A percentile compares a stretch with the other conserved stretches of the same genome.
phyloP scores from a whole-genome alignment of 23 red algal species.

The Gracilaria domingensis region DNA sequence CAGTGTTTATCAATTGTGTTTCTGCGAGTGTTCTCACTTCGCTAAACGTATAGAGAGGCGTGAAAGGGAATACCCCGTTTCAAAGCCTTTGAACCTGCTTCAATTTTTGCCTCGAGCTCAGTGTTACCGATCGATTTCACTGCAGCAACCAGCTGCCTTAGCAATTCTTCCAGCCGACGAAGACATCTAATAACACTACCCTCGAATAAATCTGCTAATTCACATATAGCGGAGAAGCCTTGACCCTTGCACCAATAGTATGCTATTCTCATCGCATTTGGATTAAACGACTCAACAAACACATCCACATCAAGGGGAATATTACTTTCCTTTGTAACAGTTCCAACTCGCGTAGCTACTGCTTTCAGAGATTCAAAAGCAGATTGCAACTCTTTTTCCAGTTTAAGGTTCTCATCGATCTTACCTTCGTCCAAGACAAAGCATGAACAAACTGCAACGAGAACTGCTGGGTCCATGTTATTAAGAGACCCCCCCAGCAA shows the following conservation, averaged over 20 bases:
- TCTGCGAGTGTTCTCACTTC: background rate
- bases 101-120: slow-evolving; percentile 85
- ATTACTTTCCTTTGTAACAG: slow-evolving; percentile 83
- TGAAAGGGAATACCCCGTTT: slow-evolving; percentile 96
- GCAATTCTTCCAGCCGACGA: slow-evolving; percentile 94
- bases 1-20: background rate
- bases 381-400: slow-evolving; percentile 62
- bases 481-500: slow-evolving; percentile 86
- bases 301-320: slow-evolving; percentile 81
- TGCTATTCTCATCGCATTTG: slow-evolving; percentile 82
- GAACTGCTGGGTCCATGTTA: slow-evolving; percentile 68
- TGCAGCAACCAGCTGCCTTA: slow-evolving; percentile 91
- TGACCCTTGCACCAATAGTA: slow-evolving; percentile 92
- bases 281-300: slow-evolving; percentile 80
- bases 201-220: slow-evolving; percentile 82
- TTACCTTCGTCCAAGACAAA: slow-evolving; percentile 98
- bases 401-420: slow-evolving; percentile 71
- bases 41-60: slow-evolving; percentile 91
- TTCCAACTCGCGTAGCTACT: slow-evolving; percentile 70
- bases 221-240: slow-evolving; percentile 77
- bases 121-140: slow-evolving; percentile 93
- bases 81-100: slow-evolving; percentile 70
- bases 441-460: slow-evolving; percentile 88
- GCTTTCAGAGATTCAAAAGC: slow-evolving; percentile 72
- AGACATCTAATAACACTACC: slow-evolving; percentile 97